Conservation (phyloP, 495 filamentous ascomycete species). For the Neurospora sp. region DNA sequence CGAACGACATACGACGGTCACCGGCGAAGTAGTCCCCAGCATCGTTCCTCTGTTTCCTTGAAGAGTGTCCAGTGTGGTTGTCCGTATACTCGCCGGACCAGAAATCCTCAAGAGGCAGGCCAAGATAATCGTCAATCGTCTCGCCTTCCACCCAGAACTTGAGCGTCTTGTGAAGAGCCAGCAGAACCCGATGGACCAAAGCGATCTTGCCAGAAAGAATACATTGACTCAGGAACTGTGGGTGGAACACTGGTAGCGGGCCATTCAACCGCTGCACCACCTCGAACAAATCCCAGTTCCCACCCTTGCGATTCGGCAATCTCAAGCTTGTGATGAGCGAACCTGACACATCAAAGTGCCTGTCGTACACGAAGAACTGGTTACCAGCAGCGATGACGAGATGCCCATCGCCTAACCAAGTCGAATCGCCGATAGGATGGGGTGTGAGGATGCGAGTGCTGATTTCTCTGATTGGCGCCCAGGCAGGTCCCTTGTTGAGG, state of each 20-base stretch:
- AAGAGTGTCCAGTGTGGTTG: constrained; percentile 9
- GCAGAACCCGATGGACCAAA: constrained; percentile 64
- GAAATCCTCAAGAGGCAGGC: constrained; percentile 63
- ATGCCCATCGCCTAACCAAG: constrained; percentile 76
- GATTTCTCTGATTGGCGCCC: constrained; percentile 77
- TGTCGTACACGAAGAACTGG: constrained; percentile 81
- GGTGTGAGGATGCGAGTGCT: constrained; percentile 73
- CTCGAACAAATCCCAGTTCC: constrained; percentile 58
- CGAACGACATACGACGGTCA: constrained; percentile 26
- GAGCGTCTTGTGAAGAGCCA: constrained; percentile 65
- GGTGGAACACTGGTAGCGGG: constrained; percentile 85
- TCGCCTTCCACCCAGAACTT: constrained; percentile 82
- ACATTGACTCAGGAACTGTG: constrained; percentile 82
- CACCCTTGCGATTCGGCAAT: constrained; percentile 40
- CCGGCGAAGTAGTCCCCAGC: constrained; percentile 14
- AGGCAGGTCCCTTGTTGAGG: constrained; percentile 78
- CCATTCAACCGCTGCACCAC: constrained; percentile 76
- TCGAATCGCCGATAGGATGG: constrained; percentile 86
- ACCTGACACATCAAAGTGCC: constrained; percentile 54
- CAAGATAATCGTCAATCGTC: constrained; percentile 67
- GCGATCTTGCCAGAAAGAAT: constrained; percentile 70
- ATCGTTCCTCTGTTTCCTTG: constrained; percentile 8
- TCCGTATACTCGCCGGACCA: constrained; percentile 17
- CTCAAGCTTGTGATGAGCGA: constrained; percentile 55
- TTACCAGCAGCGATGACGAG: constrained; percentile 85